A percentile compares a stretch with the other conserved stretches of the same genome.
Conservation (phyloP, 1,139 yeast species). For the Hyphopichia pseudoburtonii region DNA sequence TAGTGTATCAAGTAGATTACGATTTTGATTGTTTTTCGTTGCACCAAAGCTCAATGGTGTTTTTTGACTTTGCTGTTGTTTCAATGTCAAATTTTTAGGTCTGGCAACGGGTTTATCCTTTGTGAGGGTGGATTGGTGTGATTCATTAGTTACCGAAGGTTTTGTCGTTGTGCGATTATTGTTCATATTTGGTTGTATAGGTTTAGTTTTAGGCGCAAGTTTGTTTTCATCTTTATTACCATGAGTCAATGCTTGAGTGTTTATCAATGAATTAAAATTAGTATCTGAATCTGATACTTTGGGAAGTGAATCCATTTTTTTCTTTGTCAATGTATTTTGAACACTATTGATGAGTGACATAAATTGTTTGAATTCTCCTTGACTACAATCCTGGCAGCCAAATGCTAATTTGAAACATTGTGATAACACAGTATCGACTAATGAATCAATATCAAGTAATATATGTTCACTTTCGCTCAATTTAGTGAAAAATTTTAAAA, state of each 20-base stretch:
- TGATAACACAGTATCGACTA: constrained; percentile 39
- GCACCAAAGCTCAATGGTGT: constrained; percentile 27
- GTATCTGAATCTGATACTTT: constrained; percentile 9
- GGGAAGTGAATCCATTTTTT: constrained; percentile 30
- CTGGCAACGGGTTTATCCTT: constrained; percentile 11
- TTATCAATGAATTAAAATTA: constrained; percentile 33
- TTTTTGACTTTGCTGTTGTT: constrained; percentile 9
- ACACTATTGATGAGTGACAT: constrained; percentile 27
- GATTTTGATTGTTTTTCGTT: constrained; percentile 12
- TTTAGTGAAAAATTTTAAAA: constrained; percentile 52
- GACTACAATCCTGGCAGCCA: constrained; percentile 43
- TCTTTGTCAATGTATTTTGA: constrained; percentile 27
- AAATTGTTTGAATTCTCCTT: constrained; percentile 34
- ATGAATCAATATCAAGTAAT: constrained; percentile 33
- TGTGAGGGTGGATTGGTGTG: constrained; percentile 11
- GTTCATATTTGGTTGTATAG: constrained; percentile 3
- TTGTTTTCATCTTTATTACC: constrained; percentile 25
- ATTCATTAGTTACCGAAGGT: background rate
- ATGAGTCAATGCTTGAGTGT: constrained; percentile 31
- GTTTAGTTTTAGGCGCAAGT: constrained; percentile 19
- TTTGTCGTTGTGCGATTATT: background rate
- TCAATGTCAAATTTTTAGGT: constrained; percentile 11
- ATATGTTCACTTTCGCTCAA: constrained; percentile 41
- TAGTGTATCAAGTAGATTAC: constrained; percentile 20
- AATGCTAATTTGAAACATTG: constrained; percentile 40